Percentiles rank a stretch among this genome's conserved stretches.
Conservation (phyloP, 768 basidiomycete genomes). For the Fistulinella prunicolor region DNA sequence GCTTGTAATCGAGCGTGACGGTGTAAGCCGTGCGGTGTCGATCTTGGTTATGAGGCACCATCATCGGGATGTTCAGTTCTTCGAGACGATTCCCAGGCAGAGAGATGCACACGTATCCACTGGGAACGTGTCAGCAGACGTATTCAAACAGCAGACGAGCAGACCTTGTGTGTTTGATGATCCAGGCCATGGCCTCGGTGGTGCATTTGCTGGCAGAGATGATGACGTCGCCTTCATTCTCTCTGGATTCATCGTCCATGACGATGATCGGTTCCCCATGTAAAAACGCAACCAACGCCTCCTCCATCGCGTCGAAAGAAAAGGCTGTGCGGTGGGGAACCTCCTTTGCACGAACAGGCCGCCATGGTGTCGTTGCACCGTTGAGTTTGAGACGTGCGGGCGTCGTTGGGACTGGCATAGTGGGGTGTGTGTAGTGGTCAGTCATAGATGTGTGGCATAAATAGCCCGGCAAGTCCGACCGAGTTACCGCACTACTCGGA, state of each 20-base stretch:
- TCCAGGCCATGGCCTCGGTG: conserved; percentile 98
- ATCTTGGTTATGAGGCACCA: conserved; percentile 90
- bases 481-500: background rate
- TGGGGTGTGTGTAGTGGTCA: background rate
- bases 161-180: conserved; percentile 94
- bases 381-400: conserved; percentile 10
- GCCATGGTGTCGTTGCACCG: conserved; percentile 15
- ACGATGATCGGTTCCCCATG: conserved; percentile 92
- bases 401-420: conserved; percentile 8
- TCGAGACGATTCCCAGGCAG: conserved; percentile 74
- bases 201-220: conserved; percentile 82
- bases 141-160: conserved; percentile 17
- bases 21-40: conserved; percentile 93
- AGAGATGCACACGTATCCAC: conserved; percentile 92
- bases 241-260: conserved; percentile 93
- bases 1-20: conserved; percentile 89
- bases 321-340: conserved; percentile 38
- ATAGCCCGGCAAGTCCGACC: background rate
- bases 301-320: conserved; percentile 77
- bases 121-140: conserved; percentile 33
- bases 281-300: conserved; percentile 71
- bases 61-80: conserved; percentile 84
- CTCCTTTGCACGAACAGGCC: conserved; percentile 20
- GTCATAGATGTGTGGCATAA: background rate
- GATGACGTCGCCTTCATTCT: conserved; percentile 97